Evolutionary conservation across 1,284 basidiomycete genomes (phyloP).

Genomic region (Heterobasidion occidentale): DNA sequence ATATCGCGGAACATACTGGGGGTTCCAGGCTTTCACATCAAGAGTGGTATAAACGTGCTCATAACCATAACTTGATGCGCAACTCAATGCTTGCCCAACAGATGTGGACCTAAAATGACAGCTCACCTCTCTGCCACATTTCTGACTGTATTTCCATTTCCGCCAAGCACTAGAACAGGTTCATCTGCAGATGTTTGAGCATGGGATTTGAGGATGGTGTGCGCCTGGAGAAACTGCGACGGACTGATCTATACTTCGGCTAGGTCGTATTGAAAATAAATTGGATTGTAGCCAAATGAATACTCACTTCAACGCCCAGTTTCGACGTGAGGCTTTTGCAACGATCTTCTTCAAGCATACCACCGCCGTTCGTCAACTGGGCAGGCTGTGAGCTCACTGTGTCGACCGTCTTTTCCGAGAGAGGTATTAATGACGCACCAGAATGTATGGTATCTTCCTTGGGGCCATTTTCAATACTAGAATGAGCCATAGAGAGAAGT

Average conservation of each 20-base stretch:
- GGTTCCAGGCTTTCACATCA: conserved; percentile 85
- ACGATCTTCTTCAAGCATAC: conserved; percentile 70
- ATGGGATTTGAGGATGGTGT: conserved; percentile 77
- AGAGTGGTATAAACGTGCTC: conserved; percentile 75
- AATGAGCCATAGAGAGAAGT: not conserved
- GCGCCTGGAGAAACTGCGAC: conserved; percentile 84
- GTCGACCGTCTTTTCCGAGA: conserved; percentile 3
- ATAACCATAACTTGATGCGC: conserved; percentile 72
- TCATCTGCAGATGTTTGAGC: conserved; percentile 62
- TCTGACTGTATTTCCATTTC: conserved; percentile 65
- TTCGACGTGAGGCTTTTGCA: conserved; percentile 59
- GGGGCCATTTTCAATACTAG: conserved; percentile 8
- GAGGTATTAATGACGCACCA: conserved; percentile 39
- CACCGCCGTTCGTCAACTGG: conserved; percentile 89
- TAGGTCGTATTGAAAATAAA: conserved; percentile 2
- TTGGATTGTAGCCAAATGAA: not conserved
- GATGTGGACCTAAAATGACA: conserved; percentile 1
- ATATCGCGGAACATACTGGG: conserved; percentile 37
- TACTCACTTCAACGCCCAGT: conserved; percentile 59
- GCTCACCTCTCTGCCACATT: conserved; percentile 72
- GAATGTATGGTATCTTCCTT: conserved; percentile 86
- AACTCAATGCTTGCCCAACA: conserved; percentile 5
- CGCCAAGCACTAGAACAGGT: conserved; percentile 84
- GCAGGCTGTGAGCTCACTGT: conserved; percentile 1
- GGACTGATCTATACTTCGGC: conserved; percentile 48